A percentile compares a stretch with the other conserved stretches of the same genome.
Conservation (phyloP, 352 stramenopile species). For the Globisporangium nunn region DNA sequence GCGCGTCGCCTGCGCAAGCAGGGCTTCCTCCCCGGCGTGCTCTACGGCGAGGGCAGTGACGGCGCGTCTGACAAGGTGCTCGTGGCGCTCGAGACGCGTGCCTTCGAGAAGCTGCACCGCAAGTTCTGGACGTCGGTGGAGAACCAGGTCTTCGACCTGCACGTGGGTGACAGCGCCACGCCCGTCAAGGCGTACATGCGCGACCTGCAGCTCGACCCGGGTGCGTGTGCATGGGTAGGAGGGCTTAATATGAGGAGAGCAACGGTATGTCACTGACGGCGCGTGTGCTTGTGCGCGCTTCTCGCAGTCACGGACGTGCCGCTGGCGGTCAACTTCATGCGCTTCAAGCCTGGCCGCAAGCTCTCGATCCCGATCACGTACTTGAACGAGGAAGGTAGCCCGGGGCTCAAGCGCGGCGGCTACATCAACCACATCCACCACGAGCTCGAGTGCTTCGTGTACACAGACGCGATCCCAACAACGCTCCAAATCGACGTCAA, state of each 20-base stretch:
- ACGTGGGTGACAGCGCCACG: slow-evolving; percentile 44
- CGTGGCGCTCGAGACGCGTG: slow-evolving; percentile 59
- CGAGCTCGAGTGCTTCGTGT: slow-evolving; percentile 74
- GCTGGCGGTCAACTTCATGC: slow-evolving; percentile 88
- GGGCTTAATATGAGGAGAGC: background rate
- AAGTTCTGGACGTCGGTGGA: slow-evolving; percentile 84
- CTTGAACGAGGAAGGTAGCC: slow-evolving; percentile 91
- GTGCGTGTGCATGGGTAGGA: slow-evolving; percentile 14
- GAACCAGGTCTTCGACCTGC: slow-evolving; percentile 84
- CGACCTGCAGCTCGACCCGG: slow-evolving; percentile 78
- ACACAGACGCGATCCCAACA: slow-evolving; percentile 63
- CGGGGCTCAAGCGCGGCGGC: slow-evolving; percentile 91
- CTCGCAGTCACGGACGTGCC: slow-evolving; percentile 64
- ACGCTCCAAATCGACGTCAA: slow-evolving; percentile 84
- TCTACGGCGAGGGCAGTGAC: slow-evolving; percentile 77
- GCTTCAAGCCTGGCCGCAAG: slow-evolving; percentile 87
- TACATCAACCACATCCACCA: slow-evolving; percentile 91
- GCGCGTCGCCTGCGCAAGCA: slow-evolving; percentile 77
- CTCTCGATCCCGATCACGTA: slow-evolving; percentile 90
- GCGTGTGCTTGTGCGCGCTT: too few species aligned
- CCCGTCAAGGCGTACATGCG: slow-evolving; percentile 83
- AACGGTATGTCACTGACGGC: background rate
- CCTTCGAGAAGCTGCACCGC: slow-evolving; percentile 78
- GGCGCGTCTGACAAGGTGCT: slow-evolving; percentile 67
- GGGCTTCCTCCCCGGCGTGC: slow-evolving; percentile 68